A percentile compares a stretch with the other conserved stretches of the same genome.
These are phyloP conservation scores for Alternaria solani DNA, from an alignment of 2,329 filamentous ascomycete species.

Conservation along the genomic window DNA sequence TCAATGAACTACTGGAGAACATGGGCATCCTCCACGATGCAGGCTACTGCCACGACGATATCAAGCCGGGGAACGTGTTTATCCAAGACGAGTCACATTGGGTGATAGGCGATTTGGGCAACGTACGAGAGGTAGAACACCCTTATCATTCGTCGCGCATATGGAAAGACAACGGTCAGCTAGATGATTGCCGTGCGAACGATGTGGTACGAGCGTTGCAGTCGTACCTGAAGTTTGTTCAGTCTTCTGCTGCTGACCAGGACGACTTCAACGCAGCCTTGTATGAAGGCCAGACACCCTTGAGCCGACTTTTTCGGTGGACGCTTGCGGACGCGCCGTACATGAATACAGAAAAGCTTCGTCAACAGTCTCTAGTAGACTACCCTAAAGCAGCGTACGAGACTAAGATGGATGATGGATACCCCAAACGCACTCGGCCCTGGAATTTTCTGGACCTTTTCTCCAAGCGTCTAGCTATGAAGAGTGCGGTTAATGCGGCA, in stretches of 20 bases:
- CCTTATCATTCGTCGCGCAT: slow-evolving; percentile 36
- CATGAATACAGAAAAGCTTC: slow-evolving; percentile 22
- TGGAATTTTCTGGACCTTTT: slow-evolving; percentile 4
- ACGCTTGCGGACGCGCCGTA: slow-evolving; percentile 9
- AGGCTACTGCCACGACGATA: slow-evolving; percentile 50
- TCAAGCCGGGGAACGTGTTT: slow-evolving; percentile 49
- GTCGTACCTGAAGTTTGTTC: slow-evolving; percentile 38
- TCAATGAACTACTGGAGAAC: slow-evolving; percentile 35
- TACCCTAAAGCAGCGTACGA: slow-evolving; percentile 7
- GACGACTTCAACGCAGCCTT: slow-evolving; percentile 35
- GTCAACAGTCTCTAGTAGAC: slow-evolving; percentile 17
- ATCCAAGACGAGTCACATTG: slow-evolving; percentile 31
- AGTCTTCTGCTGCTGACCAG: slow-evolving; percentile 15
- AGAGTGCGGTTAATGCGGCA: neutral
- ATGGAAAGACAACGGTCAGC: slow-evolving; percentile 35
- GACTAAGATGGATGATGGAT: neutral
- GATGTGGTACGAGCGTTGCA: slow-evolving; percentile 43
- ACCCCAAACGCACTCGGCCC: neutral
- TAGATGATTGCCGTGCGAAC: slow-evolving; percentile 39
- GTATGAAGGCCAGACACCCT: slow-evolving; percentile 23
- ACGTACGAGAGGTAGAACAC: slow-evolving; percentile 41
- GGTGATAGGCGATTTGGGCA: slow-evolving; percentile 49
- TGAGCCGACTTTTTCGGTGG: slow-evolving; percentile 42
- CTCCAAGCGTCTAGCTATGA: neutral
- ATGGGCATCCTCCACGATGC: slow-evolving; percentile 37